Evolutionary conservation across 192 early-diverging fungal species (phyloP), one percentile per base, ranked within the genome.

Genomic region (Mortierella claussenii): DNA sequence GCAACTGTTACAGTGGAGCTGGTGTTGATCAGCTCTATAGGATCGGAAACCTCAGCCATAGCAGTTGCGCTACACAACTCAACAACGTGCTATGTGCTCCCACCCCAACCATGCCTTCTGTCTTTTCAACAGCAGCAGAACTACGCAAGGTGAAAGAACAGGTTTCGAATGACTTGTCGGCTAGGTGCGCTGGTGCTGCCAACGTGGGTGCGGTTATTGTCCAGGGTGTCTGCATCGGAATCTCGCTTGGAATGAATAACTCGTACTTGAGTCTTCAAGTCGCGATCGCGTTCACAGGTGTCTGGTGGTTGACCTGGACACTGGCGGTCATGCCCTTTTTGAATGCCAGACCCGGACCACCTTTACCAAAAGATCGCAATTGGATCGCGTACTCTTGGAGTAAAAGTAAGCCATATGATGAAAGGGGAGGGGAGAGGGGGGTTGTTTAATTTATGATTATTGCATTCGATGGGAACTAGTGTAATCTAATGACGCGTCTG

Each of bases 301-400:
- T 81, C 4, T 86, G 85, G 85, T 86, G 85, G 85, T 54, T 81
- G 1, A 2, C 69, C 0, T 83, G 81, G 66, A 73, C 85, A 11
- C 61, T 84, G 5, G 65, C 54, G 1, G 50, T 81, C 17, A 37
- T 78, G 52, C 69, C 81, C 23, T 71, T 61, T 62, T 54, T 86
- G 7, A 58, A 74, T 36, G 65, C 60, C 5, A 67, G 85, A 3
- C 80, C 82, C 2, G 80, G 85, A 6, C 82, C 82, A 9, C 82
- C 80, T n/a, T 33, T 86, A 7, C 85, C 85, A 0, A 64, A 69
- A 18, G 82, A 80, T 27, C 60, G 47, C 4, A 82, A 82, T 56
- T 80, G 71, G 66, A 43, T 84, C 17, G 31, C 62, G 1, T 82
- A 75, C 30, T 79, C 80, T 7, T 82, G 79, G 67, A 66, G 54